Evolutionary conservation across 176 grass and related monocot species (phyloP).

Genomic region (Avena eriantha): DNA sequence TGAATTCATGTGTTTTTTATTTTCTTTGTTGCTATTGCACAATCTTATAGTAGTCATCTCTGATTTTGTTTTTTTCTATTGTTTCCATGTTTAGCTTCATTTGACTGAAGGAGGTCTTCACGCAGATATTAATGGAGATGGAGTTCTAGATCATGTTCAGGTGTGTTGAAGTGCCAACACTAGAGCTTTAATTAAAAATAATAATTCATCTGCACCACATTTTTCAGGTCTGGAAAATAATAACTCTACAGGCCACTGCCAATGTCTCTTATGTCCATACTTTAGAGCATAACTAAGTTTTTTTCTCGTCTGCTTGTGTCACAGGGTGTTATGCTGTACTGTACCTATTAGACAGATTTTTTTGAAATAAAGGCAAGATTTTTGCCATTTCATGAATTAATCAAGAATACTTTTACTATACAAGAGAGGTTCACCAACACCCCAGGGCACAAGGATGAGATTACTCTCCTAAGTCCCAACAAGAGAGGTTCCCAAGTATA

Average conservation of each 20-base stretch:
- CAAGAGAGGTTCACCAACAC: neutral
- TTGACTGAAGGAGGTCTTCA: conserved; percentile 95
- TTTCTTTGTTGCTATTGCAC: conserved; percentile 22
- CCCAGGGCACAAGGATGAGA: neutral
- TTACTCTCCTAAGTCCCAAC: neutral
- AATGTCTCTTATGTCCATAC: neutral
- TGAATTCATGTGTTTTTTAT: conserved; percentile 9
- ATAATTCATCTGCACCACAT: neutral
- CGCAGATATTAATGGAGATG: conserved; percentile 97
- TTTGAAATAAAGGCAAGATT: neutral
- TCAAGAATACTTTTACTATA: neutral
- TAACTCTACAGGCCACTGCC: neutral
- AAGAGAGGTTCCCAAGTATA: neutral
- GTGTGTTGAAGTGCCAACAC: conserved; percentile 42
- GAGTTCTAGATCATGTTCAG: conserved; percentile 98
- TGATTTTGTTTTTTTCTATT: conserved; percentile 18
- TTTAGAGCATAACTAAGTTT: conserved; percentile 5
- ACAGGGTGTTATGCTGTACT: neutral
- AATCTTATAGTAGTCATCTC: neutral
- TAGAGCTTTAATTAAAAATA: conserved; percentile 3
- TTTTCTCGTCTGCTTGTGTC: neutral
- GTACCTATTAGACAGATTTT: neutral
- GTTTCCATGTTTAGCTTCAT: conserved; percentile 70
- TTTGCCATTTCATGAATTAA: neutral
- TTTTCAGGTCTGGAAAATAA: neutral